Percentiles rank a stretch among this genome's conserved stretches.
Conservation (phyloP, 768 basidiomycete species). For the Russula brevipes region DNA sequence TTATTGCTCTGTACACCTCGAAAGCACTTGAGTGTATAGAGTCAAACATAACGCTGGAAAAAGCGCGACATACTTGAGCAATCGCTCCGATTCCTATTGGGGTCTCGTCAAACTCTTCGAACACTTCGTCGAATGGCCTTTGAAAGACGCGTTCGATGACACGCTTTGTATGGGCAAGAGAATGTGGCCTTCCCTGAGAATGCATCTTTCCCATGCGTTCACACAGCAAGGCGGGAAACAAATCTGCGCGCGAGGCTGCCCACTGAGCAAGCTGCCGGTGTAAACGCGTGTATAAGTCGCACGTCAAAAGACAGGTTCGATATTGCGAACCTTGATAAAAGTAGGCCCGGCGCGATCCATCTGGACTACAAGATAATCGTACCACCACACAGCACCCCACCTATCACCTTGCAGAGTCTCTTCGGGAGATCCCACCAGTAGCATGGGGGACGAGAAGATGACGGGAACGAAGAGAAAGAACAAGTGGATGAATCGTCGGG, state of each 20-base stretch:
- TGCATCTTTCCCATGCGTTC: constrained; percentile 80
- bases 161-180: constrained; percentile 68
- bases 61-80: constrained; percentile 57
- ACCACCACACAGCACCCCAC: constrained; percentile 98
- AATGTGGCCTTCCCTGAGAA: constrained; percentile 80
- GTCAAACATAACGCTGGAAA: not conserved
- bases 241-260: constrained; percentile 92
- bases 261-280: constrained; percentile 85
- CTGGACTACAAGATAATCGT: constrained; percentile 73
- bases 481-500: constrained; percentile 76
- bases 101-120: constrained; percentile 77
- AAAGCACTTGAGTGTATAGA: not conserved
- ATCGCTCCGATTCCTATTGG: constrained; percentile 99
- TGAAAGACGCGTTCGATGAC: constrained; percentile 84
- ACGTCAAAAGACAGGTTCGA: not conserved
- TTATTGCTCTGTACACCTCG: constrained; percentile 83
- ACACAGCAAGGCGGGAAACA: constrained; percentile 86
- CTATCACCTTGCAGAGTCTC: constrained; percentile 61
- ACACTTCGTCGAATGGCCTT: constrained; percentile 78
- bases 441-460: constrained; percentile 75
- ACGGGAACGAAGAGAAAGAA: constrained; percentile 84
- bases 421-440: constrained; percentile 60
- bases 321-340: constrained; percentile 76
- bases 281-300: not conserved
- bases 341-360: constrained; percentile 97